Evolutionary conservation across 805 yeast genomes (phyloP), one percentile per base, ranked within the genome.

Genomic region (Diddensiella transvaalensis): DNA sequence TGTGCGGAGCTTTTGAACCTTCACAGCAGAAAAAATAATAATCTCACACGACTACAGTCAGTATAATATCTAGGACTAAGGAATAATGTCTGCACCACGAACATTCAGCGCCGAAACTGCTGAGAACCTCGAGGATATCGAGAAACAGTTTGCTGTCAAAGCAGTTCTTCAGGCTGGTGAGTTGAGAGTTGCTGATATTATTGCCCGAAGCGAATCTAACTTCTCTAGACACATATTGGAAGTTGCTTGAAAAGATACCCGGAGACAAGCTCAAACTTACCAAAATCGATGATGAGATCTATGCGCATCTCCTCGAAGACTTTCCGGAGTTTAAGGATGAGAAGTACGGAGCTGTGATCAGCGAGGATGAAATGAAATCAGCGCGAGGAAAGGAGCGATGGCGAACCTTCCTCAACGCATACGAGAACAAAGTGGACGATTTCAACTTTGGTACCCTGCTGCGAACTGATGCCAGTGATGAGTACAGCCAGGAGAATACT

Each of bases 81-180:
- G n/a, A n/a, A n/a, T 8, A 8, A 26, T 26, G 32, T 26, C 32
- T 26, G 32, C 32, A 6, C 32, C 47, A 5, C 21, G 71, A 15
- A 68, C 67, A 49, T 87, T 88, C 64, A 79, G 84, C 61, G 90
- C 99, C 17, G 96, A 93, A 62, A 77, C 75, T 50, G 97, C 99
- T 40, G 96, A 93, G 53, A 93, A 93, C 73, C 75, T 87, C 60
- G 98, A 91, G 69, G 96, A 88, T 60, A 88, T 93, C 62, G 99
- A 93, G 70, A 88, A 82, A 76, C 98, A 93, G 72, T 93, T 93
- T 63, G 98, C 99, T 37, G 99, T 93, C 51, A 87, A 85, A 69
- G 99, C 98, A 3, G 99, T 93, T 15, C 82, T 79, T 68, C 98
- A 93, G 67, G 93, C 96, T 50, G 95, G 32, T 26, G 13, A 26